Evolutionary conservation across 1,284 basidiomycete species (phyloP).

Genomic region (Austroboletus novae-zelandiae): DNA sequence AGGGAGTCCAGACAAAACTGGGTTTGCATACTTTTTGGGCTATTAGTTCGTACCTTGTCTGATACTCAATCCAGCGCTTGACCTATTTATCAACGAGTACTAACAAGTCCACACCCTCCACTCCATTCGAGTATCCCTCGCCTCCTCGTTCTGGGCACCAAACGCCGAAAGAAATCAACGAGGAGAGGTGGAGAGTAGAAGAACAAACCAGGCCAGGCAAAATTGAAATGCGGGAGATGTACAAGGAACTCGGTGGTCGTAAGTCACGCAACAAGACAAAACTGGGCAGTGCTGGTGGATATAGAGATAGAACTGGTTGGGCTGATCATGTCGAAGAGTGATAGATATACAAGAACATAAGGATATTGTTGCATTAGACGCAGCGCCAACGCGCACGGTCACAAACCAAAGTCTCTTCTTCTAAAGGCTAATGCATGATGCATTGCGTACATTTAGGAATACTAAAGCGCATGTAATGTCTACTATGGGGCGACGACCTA

Average conservation of each 20-base stretch:
- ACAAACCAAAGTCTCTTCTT: no score
- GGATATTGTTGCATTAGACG: conserved; percentile 1
- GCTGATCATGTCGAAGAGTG: conserved; percentile 37
- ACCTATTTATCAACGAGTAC: conserved; percentile 51
- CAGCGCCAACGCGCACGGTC: no score
- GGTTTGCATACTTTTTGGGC: conserved; percentile 41
- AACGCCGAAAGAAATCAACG: conserved; percentile 74
- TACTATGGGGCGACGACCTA: no score
- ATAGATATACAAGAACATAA: conserved; percentile 4
- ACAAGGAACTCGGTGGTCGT: conserved; percentile 84
- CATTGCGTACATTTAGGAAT: no score
- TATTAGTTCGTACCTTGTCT: background rate
- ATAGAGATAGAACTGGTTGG: conserved; percentile 71
- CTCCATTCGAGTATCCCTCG: conserved; percentile 46
- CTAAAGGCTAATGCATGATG: no score
- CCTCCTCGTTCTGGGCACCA: conserved; percentile 66
- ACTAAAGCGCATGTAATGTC: no score
- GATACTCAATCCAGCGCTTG: conserved; percentile 44
- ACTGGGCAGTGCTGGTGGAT: conserved; percentile 53
- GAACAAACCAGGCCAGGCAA: conserved; percentile 63
- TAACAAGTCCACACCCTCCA: conserved; percentile 44
- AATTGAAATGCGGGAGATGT: conserved; percentile 81
- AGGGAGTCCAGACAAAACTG: conserved; percentile 84
- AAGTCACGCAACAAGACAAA: conserved; percentile 73
- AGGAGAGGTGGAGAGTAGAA: conserved; percentile 70